Evolutionary conservation across 805 yeast species (phyloP).

Genomic region (Cyberlindnera mississippiensis): DNA sequence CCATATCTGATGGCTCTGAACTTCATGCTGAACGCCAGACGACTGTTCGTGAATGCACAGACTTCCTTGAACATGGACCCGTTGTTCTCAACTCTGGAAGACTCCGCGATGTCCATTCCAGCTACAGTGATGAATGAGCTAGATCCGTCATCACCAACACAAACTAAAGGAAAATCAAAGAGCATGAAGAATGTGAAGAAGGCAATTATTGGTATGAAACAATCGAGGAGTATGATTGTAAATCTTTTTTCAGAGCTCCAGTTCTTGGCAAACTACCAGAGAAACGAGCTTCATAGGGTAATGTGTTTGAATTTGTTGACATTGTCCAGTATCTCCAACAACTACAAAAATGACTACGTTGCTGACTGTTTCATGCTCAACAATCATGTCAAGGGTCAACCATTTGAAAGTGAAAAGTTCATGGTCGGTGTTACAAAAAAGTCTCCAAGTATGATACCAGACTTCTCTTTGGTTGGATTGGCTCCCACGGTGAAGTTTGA

Average conservation of each 20-base stretch:
- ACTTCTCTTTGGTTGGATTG: slow-evolving; percentile 13
- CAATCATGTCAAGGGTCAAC: slow-evolving; percentile 26
- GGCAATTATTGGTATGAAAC: slow-evolving; percentile 21
- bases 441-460: slow-evolving; percentile 15
- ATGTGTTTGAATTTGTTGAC: slow-evolving; percentile 25
- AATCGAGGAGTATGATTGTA: slow-evolving; percentile 21
- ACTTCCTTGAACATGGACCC: slow-evolving; percentile 41
- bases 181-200: slow-evolving; percentile 22
- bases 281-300: slow-evolving; percentile 25
- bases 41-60: slow-evolving; percentile 30
- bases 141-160: slow-evolving; percentile 2
- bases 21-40: slow-evolving; percentile 30
- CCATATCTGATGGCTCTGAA: slow-evolving; percentile 25
- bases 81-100: slow-evolving; percentile 43
- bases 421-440: slow-evolving; percentile 20
- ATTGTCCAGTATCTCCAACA: slow-evolving; percentile 25
- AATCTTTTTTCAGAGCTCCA: slow-evolving; percentile 17
- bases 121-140: slow-evolving; percentile 23
- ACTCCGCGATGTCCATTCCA: slow-evolving; percentile 47
- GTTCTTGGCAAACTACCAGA: slow-evolving; percentile 27
- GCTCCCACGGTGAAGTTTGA: slow-evolving; percentile 7
- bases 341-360: slow-evolving; percentile 17
- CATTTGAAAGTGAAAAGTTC: slow-evolving; percentile 26
- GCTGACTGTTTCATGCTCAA: slow-evolving; percentile 24
- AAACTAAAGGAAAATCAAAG: slow-evolving; percentile 18